phyloP scores from a whole-genome alignment of 805 yeast genomes.

The Saccharomycopsis babjevae region DNA sequence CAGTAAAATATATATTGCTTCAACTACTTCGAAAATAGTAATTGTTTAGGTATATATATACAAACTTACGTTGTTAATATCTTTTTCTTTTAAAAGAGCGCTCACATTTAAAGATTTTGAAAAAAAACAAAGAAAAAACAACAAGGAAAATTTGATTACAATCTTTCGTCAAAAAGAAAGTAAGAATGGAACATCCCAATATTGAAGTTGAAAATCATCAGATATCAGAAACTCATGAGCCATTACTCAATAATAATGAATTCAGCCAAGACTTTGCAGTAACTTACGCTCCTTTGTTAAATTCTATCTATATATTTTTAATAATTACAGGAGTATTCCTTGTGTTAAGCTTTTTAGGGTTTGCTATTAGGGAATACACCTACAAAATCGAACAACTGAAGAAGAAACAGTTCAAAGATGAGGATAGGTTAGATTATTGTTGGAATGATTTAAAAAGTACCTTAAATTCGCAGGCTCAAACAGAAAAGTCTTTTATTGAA shows the following conservation, averaged over 20 bases:
- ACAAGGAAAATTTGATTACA: neutral
- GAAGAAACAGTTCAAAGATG: constrained; percentile 10
- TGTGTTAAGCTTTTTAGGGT: constrained; percentile 20
- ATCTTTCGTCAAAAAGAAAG: neutral
- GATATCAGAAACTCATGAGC: neutral
- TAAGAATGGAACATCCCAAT: neutral
- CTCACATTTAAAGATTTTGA: neutral
- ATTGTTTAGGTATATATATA: too few relatives aligned
- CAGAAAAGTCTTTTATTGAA: neutral
- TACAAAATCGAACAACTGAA: constrained; percentile 19
- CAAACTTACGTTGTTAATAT: too few relatives aligned
- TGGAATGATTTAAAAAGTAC: constrained; percentile 9
- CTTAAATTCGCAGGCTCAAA: neutral
- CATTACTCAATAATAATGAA: neutral
- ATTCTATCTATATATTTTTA: constrained; percentile 22
- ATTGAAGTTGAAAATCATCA: neutral
- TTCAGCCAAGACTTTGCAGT: constrained; percentile 6
- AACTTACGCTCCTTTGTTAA: constrained; percentile 21
- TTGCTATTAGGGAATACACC: constrained; percentile 25
- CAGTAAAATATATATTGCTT: too few relatives aligned
- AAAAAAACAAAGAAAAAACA: neutral
- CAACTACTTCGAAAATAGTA: too few relatives aligned
- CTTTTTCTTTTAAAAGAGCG: neutral
- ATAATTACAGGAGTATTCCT: constrained; percentile 18
- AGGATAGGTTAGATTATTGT: constrained; percentile 4